Conservation (phyloP, 495 filamentous ascomycete species). For the Barbatosphaeria neglecta region DNA sequence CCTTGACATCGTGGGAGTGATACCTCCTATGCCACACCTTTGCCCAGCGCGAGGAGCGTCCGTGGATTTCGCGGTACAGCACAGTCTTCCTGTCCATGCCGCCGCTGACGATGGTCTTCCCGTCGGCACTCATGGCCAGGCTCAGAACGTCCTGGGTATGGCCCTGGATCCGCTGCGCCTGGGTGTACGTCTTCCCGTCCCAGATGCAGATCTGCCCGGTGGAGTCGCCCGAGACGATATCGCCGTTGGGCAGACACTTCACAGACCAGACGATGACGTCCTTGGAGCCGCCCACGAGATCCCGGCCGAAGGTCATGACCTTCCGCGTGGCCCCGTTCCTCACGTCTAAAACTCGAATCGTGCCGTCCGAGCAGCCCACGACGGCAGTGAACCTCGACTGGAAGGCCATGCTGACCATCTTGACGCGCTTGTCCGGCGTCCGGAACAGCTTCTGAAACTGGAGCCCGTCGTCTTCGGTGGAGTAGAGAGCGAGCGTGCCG, state of each 20-base stretch:
- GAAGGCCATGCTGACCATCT: slow-evolving; percentile 82
- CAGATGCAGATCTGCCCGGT: slow-evolving; percentile 86
- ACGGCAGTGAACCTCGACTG: slow-evolving; percentile 72
- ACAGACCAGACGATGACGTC: slow-evolving; percentile 88
- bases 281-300: slow-evolving; percentile 61
- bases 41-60: slow-evolving; percentile 58
- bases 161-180: slow-evolving; percentile 69
- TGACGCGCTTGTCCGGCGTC: slow-evolving; percentile 65
- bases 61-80: slow-evolving; percentile 56
- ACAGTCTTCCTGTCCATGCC: slow-evolving; percentile 84
- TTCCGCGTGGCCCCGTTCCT: slow-evolving; percentile 60
- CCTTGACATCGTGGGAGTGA: slow-evolving; percentile 89
- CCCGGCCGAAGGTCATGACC: slow-evolving; percentile 75
- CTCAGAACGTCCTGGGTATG: slow-evolving; percentile 88
- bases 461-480: slow-evolving; percentile 70
- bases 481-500: slow-evolving; percentile 74
- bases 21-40: slow-evolving; percentile 72
- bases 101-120: slow-evolving; percentile 75
- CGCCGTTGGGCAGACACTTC: slow-evolving; percentile 72
- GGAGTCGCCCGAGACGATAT: slow-evolving; percentile 89
- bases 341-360: slow-evolving; percentile 80
- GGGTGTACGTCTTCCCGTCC: slow-evolving; percentile 82
- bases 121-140: slow-evolving; percentile 66
- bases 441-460: slow-evolving; percentile 58
- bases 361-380: slow-evolving; percentile 86